Percentiles rank a stretch among this genome's conserved stretches.
Evolutionary conservation across 805 yeast species (phyloP).

Genomic region (Peterozyma toletana): DNA sequence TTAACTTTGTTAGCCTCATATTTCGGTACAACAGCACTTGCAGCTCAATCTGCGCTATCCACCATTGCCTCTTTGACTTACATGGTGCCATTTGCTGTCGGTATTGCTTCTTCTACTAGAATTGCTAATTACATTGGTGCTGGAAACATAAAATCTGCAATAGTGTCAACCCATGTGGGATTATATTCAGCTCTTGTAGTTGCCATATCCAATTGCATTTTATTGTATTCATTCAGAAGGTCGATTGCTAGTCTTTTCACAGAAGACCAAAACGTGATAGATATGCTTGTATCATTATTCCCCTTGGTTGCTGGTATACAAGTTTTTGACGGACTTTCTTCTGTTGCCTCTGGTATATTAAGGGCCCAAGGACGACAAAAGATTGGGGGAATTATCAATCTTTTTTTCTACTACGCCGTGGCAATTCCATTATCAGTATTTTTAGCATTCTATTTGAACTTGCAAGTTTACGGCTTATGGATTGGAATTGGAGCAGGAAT

Average conservation of each 20-base stretch:
- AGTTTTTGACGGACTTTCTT: conserved; percentile 62
- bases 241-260: conserved; percentile 56
- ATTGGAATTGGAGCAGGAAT: conserved; percentile 64
- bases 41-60: conserved; percentile 49
- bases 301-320: conserved; percentile 64
- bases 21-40: conserved; percentile 45
- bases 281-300: conserved; percentile 43
- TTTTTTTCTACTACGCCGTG: conserved; percentile 62
- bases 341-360: conserved; percentile 65
- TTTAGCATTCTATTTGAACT: conserved; percentile 41
- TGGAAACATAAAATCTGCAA: conserved; percentile 24
- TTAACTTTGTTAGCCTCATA: conserved; percentile 45
- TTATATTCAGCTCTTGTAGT: conserved; percentile 25
- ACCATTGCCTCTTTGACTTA: conserved; percentile 43
- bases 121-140: conserved; percentile 49
- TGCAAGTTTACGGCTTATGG: conserved; percentile 65
- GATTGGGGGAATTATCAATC: conserved; percentile 63
- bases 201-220: conserved; percentile 31
- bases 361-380: conserved; percentile 74
- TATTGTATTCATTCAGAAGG: conserved; percentile 37
- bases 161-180: conserved; percentile 35
- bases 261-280: conserved; percentile 49
- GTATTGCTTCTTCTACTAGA: conserved; percentile 49
- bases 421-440: conserved; percentile 63
- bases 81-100: conserved; percentile 51